A percentile compares a stretch with the other conserved stretches of the same genome.
These are phyloP conservation scores for Ettlia oleoabundans DNA, from an alignment of 139 green algal species.

Conservation along the genomic window DNA sequence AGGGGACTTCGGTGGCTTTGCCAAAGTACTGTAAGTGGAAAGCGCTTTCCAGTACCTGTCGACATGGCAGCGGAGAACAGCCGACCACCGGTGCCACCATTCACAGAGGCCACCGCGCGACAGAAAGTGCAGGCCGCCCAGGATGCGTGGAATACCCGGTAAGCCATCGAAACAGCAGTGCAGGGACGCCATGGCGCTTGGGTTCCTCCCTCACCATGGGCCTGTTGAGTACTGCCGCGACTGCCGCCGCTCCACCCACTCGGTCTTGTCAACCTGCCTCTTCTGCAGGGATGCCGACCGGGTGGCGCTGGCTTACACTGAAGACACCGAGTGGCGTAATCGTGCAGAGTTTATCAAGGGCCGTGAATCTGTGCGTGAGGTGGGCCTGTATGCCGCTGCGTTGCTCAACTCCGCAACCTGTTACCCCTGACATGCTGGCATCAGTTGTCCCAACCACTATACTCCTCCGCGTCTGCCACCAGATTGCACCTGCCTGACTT, in stretches of 20 bases:
- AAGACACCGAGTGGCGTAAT: conserved; percentile 70
- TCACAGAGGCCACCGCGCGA: conserved; percentile 1
- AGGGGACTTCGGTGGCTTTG: too few relatives aligned
- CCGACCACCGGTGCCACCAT: conserved; percentile 18
- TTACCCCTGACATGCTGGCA: not conserved
- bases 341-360: conserved; percentile 64
- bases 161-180: not conserved
- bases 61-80: not conserved
- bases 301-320: conserved; percentile 60
- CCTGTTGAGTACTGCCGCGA: not conserved
- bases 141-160: not conserved
- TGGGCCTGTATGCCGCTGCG: not conserved
- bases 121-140: conserved; percentile 29
- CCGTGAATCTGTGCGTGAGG: conserved; percentile 46
- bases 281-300: conserved; percentile 44
- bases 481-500: not conserved
- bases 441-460: not conserved
- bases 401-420: not conserved
- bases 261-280: not conserved
- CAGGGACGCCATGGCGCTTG: not conserved
- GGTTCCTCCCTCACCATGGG: not conserved
- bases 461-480: not conserved
- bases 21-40: too few relatives aligned
- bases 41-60: too few relatives aligned
- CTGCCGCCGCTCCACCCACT: not conserved